Base-by-base conservation (phyloP, 1,139 yeast species). In the Candida pseudocylindracea region DNA sequence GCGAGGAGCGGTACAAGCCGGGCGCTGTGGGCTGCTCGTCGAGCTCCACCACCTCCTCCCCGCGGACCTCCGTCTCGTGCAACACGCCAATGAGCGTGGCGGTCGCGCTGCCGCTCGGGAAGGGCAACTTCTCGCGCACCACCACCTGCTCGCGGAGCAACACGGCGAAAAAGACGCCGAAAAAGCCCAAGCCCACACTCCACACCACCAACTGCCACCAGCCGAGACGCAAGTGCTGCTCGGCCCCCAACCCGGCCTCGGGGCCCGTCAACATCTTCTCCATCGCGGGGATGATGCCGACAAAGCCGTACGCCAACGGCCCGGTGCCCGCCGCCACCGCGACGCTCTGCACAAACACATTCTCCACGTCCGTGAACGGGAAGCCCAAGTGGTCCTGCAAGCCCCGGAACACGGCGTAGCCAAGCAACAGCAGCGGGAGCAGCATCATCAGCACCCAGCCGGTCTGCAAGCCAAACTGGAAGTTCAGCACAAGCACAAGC, bases 381-480 rank as follows among this genome's bases (percentile, higher is more conserved):
- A 15, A 15, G 6, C 20, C 20, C 20, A 15, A 15, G 20, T 15
- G 20, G 20, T 15, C 20, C 20, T 15, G 20, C 34, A 67, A 59
- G 3, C 67, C 42, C 41, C 70, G 74, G 54, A 85, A 88, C 20
- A 76, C 55, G 1, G 94, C 79, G 51, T 71, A 85, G 1, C 92
- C 95, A 15, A 88, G 52, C 33, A 88, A 53, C 0, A 96, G 94
- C 7, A 94, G 76, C 0, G 98, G 96, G 35, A 88, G 57, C n/a
- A 93, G 78, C 98, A 88, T 88, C 98, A 88, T 88, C 8, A 94
- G 81, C 2, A 88, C 95, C 98, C 98, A 88, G 2, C 98, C 98
- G 0, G 95, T 85, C 46, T 88, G 98, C 26, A 88, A 58, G 1
- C 98, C 98, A 50, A 88, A 88, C 47, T 85, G 96, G 55, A 88